phyloP scores from a whole-genome alignment of 139 green algal species.

The Edaphochlamys debaryana region DNA sequence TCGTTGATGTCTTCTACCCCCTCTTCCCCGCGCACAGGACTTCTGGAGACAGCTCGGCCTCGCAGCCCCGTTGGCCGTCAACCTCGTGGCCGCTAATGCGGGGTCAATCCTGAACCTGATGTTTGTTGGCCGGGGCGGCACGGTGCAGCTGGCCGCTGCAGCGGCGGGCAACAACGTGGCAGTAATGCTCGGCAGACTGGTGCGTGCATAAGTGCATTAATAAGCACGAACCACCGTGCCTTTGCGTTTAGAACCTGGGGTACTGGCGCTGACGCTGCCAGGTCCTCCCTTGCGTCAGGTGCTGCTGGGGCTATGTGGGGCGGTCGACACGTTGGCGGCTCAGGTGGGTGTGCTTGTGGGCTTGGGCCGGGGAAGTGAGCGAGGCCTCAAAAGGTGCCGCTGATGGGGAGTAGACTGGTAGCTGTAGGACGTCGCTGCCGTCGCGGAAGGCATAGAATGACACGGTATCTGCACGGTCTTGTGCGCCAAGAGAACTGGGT shows the following conservation, averaged over 20 bases:
- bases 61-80: constrained; percentile 1
- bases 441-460: too few species aligned
- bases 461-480: too few species aligned
- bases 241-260: too few species aligned
- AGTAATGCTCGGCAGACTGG: constrained; percentile 31
- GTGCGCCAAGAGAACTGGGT: too few species aligned
- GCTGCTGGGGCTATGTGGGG: constrained; percentile 41
- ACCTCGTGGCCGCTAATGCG: constrained; percentile 17
- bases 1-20: too few species aligned
- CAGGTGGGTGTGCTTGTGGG: constrained; percentile 15
- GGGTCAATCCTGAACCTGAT: constrained; percentile 14
- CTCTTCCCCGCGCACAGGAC: background rate
- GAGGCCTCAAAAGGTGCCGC: background rate
- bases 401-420: too few species aligned
- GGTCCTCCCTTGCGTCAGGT: too few species aligned
- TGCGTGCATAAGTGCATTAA: constrained; percentile 4
- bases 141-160: constrained; percentile 20
- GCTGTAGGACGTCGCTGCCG: too few species aligned
- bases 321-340: constrained; percentile 43
- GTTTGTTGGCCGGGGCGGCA: constrained; percentile 34
- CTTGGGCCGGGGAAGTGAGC: background rate
- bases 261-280: too few species aligned
- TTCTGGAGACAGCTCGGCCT: background rate
- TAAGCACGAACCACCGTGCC: too few species aligned
- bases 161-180: constrained; percentile 44